phyloP scores from a whole-genome alignment of 2,329 filamentous ascomycete species.

The Boeremia lycopersici region DNA sequence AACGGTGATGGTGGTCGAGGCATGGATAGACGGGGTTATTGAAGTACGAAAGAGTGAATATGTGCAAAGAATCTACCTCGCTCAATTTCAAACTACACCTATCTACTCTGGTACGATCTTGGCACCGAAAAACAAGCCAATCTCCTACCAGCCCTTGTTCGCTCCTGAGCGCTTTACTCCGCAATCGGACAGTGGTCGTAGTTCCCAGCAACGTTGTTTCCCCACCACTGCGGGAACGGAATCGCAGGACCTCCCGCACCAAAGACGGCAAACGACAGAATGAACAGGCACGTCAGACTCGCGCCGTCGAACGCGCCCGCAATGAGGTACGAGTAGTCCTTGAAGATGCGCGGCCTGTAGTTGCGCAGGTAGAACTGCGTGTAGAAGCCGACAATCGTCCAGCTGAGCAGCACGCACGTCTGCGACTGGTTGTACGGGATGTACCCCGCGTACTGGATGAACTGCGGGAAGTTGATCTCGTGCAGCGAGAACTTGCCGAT shows the following conservation, averaged over 20 bases:
- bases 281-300: conserved; percentile 21
- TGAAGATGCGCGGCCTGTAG: conserved; percentile 25
- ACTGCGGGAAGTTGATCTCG: conserved; percentile 24
- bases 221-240: conserved; percentile 22
- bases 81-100: too few species aligned
- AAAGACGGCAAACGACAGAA: conserved; percentile 22
- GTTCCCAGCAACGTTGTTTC: conserved; percentile 22
- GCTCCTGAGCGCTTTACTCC: conserved; percentile 8
- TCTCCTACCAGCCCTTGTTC: too few species aligned
- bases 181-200: conserved; percentile 21
- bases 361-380: conserved; percentile 24
- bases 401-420: conserved; percentile 21
- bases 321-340: conserved; percentile 24
- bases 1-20: not conserved
- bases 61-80: too few species aligned
- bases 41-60: too few species aligned
- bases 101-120: too few species aligned
- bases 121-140: too few species aligned
- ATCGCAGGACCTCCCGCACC: conserved; percentile 18
- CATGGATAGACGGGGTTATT: too few species aligned
- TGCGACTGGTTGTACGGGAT: conserved; percentile 23
- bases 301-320: conserved; percentile 23
- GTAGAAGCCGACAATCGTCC: conserved; percentile 21
- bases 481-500: conserved; percentile 19
- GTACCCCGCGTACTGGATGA: conserved; percentile 22